Evolutionary conservation across 1,284 basidiomycete genomes (phyloP), one percentile per base, ranked within the genome.

Genomic region (Golubevia pallescens): DNA sequence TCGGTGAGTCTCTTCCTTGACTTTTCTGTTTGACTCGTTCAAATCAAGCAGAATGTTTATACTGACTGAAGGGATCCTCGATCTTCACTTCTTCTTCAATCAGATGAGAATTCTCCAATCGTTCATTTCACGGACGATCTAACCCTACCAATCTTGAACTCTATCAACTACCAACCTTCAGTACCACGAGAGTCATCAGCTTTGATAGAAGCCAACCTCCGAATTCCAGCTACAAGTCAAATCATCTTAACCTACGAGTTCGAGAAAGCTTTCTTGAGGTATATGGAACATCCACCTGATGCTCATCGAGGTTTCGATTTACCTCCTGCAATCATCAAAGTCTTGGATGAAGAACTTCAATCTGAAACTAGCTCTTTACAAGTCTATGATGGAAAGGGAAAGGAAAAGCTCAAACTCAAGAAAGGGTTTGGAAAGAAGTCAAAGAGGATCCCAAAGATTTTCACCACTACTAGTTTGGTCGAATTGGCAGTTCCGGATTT

Each of bases 401-500:
- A 10, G 34, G 34, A 38, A 10, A 38, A 38, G 3, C 3, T 38
- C 34, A 38, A 38, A 5, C 5, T 5, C 3, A 4, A 38, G 34
- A 38, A 10, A 38, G 10, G 34, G 10, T 38, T 38, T 38, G 10
- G 34, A 5, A 4, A 38, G 10, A 38, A 10, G 10, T 5, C 5
- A 10, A 38, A 5, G 3, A 4, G 34, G 10, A 38, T 10, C 10
- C 34, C 34, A 38, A 38, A 38, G 10, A 89, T 95, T 63, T 97
- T 96, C 86, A 93, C 93, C 0, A 88, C 90, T 0, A 89, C 92
- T 10, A 88, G 94, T 19, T 89, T 99, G 24, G 90, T 97, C 54
- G 93, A 97, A 84, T 89, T 97, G 23, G 93, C 96, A 6, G 95
- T 94, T 6, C 97, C 97, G 0, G 96, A 99, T 87, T 99, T 99